Evolutionary conservation across 306 rosid species (phyloP), one percentile per base, ranked within the genome.

Genomic region (Leucaena leucocephala): DNA sequence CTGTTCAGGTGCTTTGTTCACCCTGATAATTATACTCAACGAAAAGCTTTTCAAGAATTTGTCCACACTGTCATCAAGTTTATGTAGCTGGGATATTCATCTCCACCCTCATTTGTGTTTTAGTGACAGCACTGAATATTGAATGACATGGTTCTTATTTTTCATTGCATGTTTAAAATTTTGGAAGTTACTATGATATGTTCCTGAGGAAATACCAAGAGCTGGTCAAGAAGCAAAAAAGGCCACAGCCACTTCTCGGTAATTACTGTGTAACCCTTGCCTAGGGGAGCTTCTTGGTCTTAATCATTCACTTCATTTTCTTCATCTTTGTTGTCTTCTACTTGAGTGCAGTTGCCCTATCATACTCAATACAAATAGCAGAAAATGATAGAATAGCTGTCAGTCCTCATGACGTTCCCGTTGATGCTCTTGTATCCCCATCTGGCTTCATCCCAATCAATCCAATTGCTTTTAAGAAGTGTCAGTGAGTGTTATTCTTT

Each of bases 171-270:
- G 42, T 76, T 27, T 49, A n/a, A 49, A 19, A 21, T 63, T 35
- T 66, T 58, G 17, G 36, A 45, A 91, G 96, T 72, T 91, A 87
- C 77, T 91, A 91, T 63, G 96, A 91, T 80, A 77, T 85, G 81
- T 89, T 89, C 80, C 82, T 91, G 78, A 87, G 21, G 68, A 91
- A 83, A 40, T 91, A 87, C 88, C 91, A 83, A 89, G 96, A 84
- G 75, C 90, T 89, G 21, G 91, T 82, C n/a, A 79, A 78, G 84
- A 82, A 78, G 11, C 82, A 71, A 76, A 80, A 83, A 74, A 89
- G 96, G 96, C 88, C 78, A 83, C 91, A 77, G 55, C 96, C 96
- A 14, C 88, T 91, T 40, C 88, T 87, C n/a, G 96, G 91, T 91
- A 87, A 39, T 54, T 21, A 86, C 72, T 15, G 48, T 46, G 19